Evolutionary conservation across 345 rosid species (phyloP).

Genomic region (Citrus trifoliata): DNA sequence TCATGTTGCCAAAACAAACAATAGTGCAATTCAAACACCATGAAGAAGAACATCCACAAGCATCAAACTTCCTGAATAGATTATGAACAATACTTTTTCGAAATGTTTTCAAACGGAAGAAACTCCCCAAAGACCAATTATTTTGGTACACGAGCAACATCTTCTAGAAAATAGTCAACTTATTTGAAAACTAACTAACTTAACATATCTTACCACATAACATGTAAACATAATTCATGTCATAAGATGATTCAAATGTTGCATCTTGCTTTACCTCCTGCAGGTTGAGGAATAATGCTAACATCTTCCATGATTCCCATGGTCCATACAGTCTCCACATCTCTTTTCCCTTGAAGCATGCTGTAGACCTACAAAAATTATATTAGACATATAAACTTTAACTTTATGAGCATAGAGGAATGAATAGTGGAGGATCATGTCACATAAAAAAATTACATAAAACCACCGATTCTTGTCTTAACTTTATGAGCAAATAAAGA

Average conservation of each 20-base stretch:
- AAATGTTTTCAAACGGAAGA: neutral
- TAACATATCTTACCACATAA: neutral
- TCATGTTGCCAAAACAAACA: conserved; percentile 4
- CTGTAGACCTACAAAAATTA: conserved; percentile 67
- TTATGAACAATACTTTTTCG: neutral
- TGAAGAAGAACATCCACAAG: neutral
- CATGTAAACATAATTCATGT: neutral
- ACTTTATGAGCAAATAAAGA: neutral
- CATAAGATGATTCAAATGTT: neutral
- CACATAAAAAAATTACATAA: neutral
- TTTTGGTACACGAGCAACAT: neutral
- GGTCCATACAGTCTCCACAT: conserved; percentile 84
- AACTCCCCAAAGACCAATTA: neutral
- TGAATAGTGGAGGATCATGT: neutral
- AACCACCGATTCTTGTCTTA: neutral
- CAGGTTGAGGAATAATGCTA: conserved; percentile 92
- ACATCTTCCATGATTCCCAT: conserved; percentile 99
- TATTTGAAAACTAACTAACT: neutral
- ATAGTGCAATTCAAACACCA: neutral
- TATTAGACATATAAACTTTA: neutral
- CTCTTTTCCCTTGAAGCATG: conserved; percentile 93
- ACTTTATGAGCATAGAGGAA: no score
- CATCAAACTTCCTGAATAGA: neutral
- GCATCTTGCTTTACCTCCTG: conserved; percentile 63
- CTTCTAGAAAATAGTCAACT: neutral